Evolutionary conservation across 2,329 filamentous ascomycete species (phyloP).

Genomic region (Tolypocladium nubicola): DNA sequence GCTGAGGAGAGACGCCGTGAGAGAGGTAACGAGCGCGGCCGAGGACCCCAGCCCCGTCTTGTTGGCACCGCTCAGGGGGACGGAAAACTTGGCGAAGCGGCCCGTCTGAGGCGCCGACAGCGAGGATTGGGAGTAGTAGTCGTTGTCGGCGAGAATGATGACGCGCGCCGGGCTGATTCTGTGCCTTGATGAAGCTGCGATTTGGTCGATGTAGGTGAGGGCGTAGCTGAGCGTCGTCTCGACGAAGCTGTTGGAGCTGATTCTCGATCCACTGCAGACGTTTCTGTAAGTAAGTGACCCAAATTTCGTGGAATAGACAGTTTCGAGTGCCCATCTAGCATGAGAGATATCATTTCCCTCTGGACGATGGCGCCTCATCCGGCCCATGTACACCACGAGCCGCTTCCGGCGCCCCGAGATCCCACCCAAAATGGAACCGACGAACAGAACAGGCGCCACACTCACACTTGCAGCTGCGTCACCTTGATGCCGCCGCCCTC

Average conservation of each 20-base stretch:
- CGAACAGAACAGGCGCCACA: slow-evolving; percentile 12
- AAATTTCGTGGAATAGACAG: too few species aligned
- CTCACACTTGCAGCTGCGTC: slow-evolving; percentile 69
- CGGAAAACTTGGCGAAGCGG: slow-evolving; percentile 69
- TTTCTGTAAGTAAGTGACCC: background rate
- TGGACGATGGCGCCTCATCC: background rate
- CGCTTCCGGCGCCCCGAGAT: background rate
- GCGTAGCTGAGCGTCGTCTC: slow-evolving; percentile 84
- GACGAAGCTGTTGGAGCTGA: slow-evolving; percentile 68
- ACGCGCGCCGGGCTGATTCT: slow-evolving; percentile 60
- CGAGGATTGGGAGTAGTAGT: slow-evolving; percentile 73
- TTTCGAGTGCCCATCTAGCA: background rate
- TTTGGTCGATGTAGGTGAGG: slow-evolving; percentile 63
- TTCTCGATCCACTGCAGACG: slow-evolving; percentile 29
- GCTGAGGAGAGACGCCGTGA: slow-evolving; percentile 66
- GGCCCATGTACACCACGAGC: too few species aligned
- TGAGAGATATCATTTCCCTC: too few species aligned
- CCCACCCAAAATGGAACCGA: background rate
- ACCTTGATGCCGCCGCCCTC: slow-evolving; percentile 70
- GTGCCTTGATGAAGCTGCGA: slow-evolving; percentile 24
- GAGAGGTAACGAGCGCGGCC: slow-evolving; percentile 81
- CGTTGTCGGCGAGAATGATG: slow-evolving; percentile 86
- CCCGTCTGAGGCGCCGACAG: slow-evolving; percentile 16
- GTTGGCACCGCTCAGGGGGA: slow-evolving; percentile 67
- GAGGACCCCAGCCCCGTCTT: slow-evolving; percentile 96